Base-by-base conservation (phyloP, 78 protist genomes). In the Pigoraptor vietnamica region DNA sequence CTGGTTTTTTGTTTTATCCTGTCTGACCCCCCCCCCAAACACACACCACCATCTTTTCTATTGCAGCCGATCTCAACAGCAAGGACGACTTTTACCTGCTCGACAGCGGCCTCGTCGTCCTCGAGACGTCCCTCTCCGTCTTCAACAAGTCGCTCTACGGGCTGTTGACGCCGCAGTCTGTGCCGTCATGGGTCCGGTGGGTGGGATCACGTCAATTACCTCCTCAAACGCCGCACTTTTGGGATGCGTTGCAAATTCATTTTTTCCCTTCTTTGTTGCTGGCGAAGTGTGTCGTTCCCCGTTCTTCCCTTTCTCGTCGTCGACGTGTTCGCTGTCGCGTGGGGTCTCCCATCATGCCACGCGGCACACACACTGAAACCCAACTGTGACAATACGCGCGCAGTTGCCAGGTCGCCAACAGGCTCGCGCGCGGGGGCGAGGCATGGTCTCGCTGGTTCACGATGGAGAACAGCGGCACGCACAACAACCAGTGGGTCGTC, bases 71-170 rank as follows among this genome's bases (percentile, higher is more conserved):
- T 34, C 67, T 96, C 33, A 39, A 88, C 48, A 92, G 94, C 23
- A 88, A 92, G 56, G 97, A 96, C 89, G 97, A 96, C 89, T 96
- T 95, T 84, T 96, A 95, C 89, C 19, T 94, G n/a, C 67, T 93
- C 87, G 90, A 86, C 84, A 89, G 91, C 34, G 93, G 95, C 24
- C 88, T 96, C 23, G 94, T 88, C 84, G 91, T 92, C 37, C 37
- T 94, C 40, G 93, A 96, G 92, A 96, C 98, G n/a, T 93, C 98
- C 90, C 93, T 88, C 88, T 92, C 88, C 92, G 40, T 93, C n/a
- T 91, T 93, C 94, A 92, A 93, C 90, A 92, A 90, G 55, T 36
- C 88, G 24, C 93, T 95, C 36, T 93, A 91, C 56, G 83, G 88
- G 10, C 39, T 83, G 37, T 81, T 96, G 33, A 79, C 79, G 6